Evolutionary conservation across 441 rosid species (phyloP), one percentile per base, ranked within the genome.

Genomic region (Syzygium malaccense): DNA sequence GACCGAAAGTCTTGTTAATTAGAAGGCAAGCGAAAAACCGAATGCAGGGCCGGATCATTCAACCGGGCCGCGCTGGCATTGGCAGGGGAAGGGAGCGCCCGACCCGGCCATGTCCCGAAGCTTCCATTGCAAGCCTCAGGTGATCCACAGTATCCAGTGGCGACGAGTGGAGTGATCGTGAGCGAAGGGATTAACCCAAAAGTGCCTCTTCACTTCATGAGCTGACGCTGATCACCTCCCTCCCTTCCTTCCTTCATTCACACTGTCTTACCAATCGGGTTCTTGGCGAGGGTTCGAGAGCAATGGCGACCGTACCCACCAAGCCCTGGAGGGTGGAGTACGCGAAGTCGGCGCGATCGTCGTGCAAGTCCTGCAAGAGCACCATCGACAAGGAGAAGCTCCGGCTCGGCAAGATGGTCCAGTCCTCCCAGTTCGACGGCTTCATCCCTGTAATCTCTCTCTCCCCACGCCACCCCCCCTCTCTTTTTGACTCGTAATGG

Each of bases 241-340:
- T 68, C 33, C 13, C 28, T 25, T 60, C 49, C 51, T 75, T 23
- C 51, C 25, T 75, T 23, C 83, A 51, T 75, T 41, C 51, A 11
- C 64, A 10, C 33, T 1, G 51, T 41, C 83, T 23, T 41, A 51
- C 83, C 17, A 41, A 37, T 75, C 83, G 32, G 51, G n/a, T 20
- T 12, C 49, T 71, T 95, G 98, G 95, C 95, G 85, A 91, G 88
- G 64, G 91, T 93, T 85, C 92, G 92, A 7, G 30, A 25, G 87
- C 87, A 58, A 85, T 58, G 87, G 30, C 64, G 87, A 28, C 87
- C 49, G 87, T 37, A 28, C 87, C 87, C 66, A 41, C 87, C 64
- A 95, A 95, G 92, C 92, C 98, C 80, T 98, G 99, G 99, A 96
- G 94, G 91, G 99, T 95, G 88, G 99, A 98, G 92, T 98, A 98